Conservation (phyloP, 140 eudicot species). For the Erigeron philadelphicus region DNA sequence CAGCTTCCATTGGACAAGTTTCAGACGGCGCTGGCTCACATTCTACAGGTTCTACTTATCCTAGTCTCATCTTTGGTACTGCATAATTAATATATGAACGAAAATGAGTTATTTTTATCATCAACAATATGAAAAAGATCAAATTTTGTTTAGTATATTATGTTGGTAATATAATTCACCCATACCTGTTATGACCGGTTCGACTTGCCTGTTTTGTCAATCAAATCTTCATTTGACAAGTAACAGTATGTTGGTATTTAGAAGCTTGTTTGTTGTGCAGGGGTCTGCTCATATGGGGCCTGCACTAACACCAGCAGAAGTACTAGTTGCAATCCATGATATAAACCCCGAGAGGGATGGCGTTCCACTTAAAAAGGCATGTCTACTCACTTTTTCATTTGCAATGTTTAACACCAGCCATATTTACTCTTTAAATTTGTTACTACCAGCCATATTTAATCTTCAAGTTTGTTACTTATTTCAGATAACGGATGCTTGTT, state of each 20-base stretch:
- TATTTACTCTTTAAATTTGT: slow-evolving; percentile 10
- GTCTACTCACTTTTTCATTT: slow-evolving; percentile 2
- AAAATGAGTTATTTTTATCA: neutral
- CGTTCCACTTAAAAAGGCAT: slow-evolving; percentile 83
- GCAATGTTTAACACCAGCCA: slow-evolving; percentile 6
- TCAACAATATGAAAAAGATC: neutral
- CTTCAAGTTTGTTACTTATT: slow-evolving; percentile 4
- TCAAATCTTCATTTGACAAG: neutral
- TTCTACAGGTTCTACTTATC: slow-evolving; percentile 61
- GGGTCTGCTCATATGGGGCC: slow-evolving; percentile 98
- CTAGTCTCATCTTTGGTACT: neutral
- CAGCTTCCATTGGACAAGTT: slow-evolving; percentile 86
- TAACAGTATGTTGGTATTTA: neutral
- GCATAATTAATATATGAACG: neutral
- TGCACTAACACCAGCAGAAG: slow-evolving; percentile 95
- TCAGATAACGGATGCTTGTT: slow-evolving; percentile 92
- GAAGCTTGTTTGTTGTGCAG: slow-evolving; percentile 34
- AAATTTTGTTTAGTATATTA: neutral
- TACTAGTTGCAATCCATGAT: slow-evolving; percentile 90
- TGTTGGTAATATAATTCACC: too few relatives aligned
- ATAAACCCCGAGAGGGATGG: slow-evolving; percentile 82
- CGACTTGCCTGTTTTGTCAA: too few relatives aligned
- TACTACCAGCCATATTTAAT: slow-evolving; percentile 7
- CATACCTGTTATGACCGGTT: too few relatives aligned
- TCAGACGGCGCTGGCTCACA: slow-evolving; percentile 86